Conservation (phyloP, 495 filamentous ascomycete genomes). For the Letharia lupina region DNA sequence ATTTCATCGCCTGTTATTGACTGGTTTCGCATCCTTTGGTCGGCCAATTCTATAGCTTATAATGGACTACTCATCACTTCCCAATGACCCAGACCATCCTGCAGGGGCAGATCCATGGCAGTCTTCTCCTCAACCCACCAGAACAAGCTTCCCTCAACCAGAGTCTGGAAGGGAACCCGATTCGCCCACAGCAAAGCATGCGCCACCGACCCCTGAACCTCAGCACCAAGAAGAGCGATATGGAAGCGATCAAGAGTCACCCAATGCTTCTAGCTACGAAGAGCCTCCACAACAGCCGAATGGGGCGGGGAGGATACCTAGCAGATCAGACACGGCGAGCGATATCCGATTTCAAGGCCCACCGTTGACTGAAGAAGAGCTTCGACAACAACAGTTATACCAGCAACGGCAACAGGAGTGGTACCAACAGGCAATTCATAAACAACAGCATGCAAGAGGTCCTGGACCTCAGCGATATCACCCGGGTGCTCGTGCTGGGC, state of each 20-base stretch:
- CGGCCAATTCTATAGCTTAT: not conserved
- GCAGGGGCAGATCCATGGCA: slow-evolving; percentile 71
- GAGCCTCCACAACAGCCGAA: slow-evolving; percentile 14
- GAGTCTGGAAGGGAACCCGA: slow-evolving; percentile 45
- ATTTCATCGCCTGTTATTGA: not conserved
- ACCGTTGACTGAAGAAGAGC: slow-evolving; percentile 32
- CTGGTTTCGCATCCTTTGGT: not conserved
- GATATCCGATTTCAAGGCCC: slow-evolving; percentile 29
- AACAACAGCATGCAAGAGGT: slow-evolving; percentile 30
- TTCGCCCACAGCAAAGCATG: slow-evolving; percentile 37
- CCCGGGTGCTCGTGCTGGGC: slow-evolving; percentile 36
- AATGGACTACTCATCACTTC: slow-evolving; percentile 82
- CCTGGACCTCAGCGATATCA: slow-evolving; percentile 41
- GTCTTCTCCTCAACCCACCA: slow-evolving; percentile 53
- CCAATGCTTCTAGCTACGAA: slow-evolving; percentile 13
- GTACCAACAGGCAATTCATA: slow-evolving; percentile 33
- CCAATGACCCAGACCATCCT: slow-evolving; percentile 64
- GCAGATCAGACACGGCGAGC: slow-evolving; percentile 10
- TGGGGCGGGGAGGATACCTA: slow-evolving; percentile 11
- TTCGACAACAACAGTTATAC: slow-evolving; percentile 35
- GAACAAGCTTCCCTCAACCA: slow-evolving; percentile 43
- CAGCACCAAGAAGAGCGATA: slow-evolving; percentile 26
- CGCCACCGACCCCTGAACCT: slow-evolving; percentile 35
- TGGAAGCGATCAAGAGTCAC: slow-evolving; percentile 20
- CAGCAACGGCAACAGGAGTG: slow-evolving; percentile 39